phyloP scores from a whole-genome alignment of 108 stramenopile genomes.

The Nannochloropsis salina region DNA sequence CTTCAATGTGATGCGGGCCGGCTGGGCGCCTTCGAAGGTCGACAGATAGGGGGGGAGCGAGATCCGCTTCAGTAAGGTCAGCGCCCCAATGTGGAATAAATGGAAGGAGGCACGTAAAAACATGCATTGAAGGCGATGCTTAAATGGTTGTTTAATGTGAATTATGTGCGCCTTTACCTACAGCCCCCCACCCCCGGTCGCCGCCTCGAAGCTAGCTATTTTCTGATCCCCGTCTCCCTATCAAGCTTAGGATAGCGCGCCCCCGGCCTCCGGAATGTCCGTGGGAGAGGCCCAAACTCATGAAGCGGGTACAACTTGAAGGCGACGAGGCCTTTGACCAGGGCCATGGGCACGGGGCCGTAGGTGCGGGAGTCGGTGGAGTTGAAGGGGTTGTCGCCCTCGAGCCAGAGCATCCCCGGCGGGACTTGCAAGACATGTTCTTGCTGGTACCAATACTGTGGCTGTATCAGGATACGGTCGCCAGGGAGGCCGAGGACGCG shows the following conservation, averaged over 20 bases:
- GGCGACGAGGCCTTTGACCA: conserved; percentile 71
- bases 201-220: not conserved
- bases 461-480: conserved; percentile 62
- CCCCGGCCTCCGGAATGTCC: not conserved
- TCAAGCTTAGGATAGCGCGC: not conserved
- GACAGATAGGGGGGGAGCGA: too few species aligned
- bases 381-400: conserved; percentile 76
- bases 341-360: conserved; percentile 70
- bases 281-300: conserved; percentile 23
- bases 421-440: conserved; percentile 57
- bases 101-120: too few species aligned
- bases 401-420: conserved; percentile 77
- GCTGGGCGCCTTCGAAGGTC: too few species aligned
- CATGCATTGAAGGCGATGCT: too few species aligned
- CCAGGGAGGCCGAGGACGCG: conserved; percentile 77
- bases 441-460: conserved; percentile 36
- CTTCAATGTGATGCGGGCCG: too few species aligned
- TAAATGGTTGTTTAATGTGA: too few species aligned
- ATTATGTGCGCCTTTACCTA: too few species aligned
- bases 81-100: too few species aligned
- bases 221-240: not conserved
- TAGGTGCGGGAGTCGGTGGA: conserved; percentile 74
- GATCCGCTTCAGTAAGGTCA: too few species aligned
- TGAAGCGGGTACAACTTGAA: conserved; percentile 71
- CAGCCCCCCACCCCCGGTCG: too few species aligned